Percentiles rank a stretch among this genome's conserved stretches.
Conservation (phyloP, 163 green algal genomes). For the Volvox carteri region DNA sequence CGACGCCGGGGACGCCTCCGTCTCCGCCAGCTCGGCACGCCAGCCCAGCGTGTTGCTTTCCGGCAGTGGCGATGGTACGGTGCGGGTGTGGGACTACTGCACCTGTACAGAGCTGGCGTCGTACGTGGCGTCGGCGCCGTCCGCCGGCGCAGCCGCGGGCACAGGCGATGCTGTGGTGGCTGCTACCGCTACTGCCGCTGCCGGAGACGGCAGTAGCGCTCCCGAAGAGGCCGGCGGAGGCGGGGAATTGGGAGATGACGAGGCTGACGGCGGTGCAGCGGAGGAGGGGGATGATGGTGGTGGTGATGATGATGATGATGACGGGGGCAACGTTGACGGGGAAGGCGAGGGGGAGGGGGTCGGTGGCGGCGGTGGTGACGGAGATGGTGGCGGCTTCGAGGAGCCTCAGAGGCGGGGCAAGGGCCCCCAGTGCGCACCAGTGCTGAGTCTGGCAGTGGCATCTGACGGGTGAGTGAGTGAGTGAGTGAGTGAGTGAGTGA, state of each 20-base stretch:
- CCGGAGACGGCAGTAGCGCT: slow-evolving; percentile 29
- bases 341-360: slow-evolving; percentile 5
- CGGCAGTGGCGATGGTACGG: slow-evolving; percentile 78
- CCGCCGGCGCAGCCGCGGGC: not conserved
- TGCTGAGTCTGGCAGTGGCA: slow-evolving; percentile 65
- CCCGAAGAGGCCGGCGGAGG: slow-evolving; percentile 39
- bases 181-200: not conserved
- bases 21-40: too few relatives aligned
- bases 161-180: slow-evolving; percentile 13
- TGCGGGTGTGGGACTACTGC: slow-evolving; percentile 75
- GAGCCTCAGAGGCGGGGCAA: slow-evolving; percentile 36
- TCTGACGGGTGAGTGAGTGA: slow-evolving; percentile 55
- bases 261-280: slow-evolving; percentile 21
- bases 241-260: too few relatives aligned
- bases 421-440: slow-evolving; percentile 44
- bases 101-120: slow-evolving; percentile 66
- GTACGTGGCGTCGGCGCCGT: slow-evolving; percentile 60
- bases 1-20: too few relatives aligned
- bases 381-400: not conserved
- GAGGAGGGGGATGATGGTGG: slow-evolving; percentile 30
- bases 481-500: too few relatives aligned
- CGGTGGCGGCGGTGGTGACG: not conserved
- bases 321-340: not conserved
- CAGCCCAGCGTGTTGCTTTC: slow-evolving; percentile 64
- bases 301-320: slow-evolving; percentile 16